Conservation (phyloP, 2,329 filamentous ascomycete genomes). For the Neocucurbitaria cava region DNA sequence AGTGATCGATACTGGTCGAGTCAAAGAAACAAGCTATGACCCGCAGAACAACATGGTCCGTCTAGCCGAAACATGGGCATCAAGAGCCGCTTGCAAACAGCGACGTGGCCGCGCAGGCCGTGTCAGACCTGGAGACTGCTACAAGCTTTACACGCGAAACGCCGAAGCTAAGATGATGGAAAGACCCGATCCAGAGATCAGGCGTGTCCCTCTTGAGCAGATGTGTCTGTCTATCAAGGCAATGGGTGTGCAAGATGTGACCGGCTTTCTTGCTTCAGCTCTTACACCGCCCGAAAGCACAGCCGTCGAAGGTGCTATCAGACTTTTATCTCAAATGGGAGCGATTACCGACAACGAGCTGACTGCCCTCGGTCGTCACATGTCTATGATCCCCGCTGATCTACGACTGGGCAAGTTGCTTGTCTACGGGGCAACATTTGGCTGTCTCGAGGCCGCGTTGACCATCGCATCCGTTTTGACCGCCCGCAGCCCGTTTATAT, state of each 20-base stretch:
- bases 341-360: slow-evolving; percentile 85
- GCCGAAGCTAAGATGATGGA: slow-evolving; percentile 86
- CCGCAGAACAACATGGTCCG: slow-evolving; percentile 91
- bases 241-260: slow-evolving; percentile 88
- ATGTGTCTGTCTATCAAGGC: slow-evolving; percentile 92
- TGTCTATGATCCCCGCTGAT: slow-evolving; percentile 95
- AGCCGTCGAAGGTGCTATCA: slow-evolving; percentile 85
- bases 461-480: slow-evolving; percentile 94
- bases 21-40: slow-evolving; percentile 97
- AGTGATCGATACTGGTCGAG: slow-evolving; percentile 92
- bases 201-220: slow-evolving; percentile 90
- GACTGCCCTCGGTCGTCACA: slow-evolving; percentile 87
- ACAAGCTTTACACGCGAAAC: slow-evolving; percentile 90
- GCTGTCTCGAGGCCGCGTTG: slow-evolving; percentile 86
- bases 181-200: slow-evolving; percentile 90
- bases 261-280: slow-evolving; percentile 80
- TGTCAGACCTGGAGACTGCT: slow-evolving; percentile 89
- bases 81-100: slow-evolving; percentile 91
- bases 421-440: slow-evolving; percentile 93
- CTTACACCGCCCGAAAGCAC: slow-evolving; percentile 86
- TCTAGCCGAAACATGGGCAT: slow-evolving; percentile 94
- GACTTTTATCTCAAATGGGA: slow-evolving; percentile 81
- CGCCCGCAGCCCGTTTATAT: slow-evolving; percentile 83
- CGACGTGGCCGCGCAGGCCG: slow-evolving; percentile 90
- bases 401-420: slow-evolving; percentile 92